Evolutionary conservation across 768 basidiomycete genomes (phyloP), one percentile per base, ranked within the genome.

Genomic region (Terana coerulea): DNA sequence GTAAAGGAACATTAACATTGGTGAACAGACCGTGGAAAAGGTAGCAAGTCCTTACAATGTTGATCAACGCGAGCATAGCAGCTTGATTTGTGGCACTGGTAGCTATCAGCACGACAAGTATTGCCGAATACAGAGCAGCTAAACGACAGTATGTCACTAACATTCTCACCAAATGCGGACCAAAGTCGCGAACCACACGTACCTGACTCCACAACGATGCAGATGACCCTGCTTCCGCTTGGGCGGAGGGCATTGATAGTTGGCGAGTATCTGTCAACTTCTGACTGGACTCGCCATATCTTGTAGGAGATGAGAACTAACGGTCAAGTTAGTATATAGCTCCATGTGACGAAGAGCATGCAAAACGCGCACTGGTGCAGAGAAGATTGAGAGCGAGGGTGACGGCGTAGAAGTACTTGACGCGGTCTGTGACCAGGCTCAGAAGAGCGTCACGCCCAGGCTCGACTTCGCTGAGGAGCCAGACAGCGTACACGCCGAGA

Each of bases 311-410:
- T 66, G 30, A 66, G 51, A 17, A 48, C 65, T 66, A 22, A 7
- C 26, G n/a, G 21, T 0, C 8, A 5, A 21, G 2, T 4, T 29
- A 45, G 6, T 8, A 24, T 31, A 24, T 19, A 14, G 19, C 24
- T 24, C 3, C 10, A 10, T 3, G 9, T 26, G 8, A 1, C 2
- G 12, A 25, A 33, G 1, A 24, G 33, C 7, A n/a, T n/a, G n/a
- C n/a, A 22, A 21, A 34, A 19, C 33, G 60, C 65, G 47, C 31
- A 67, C 65, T 14, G 17, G 65, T 64, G 48, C 65, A 67, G 10
- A 66, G 51, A 15, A 62, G 51, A 31, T 66, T 66, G 22, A 65
- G 49, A 11, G 52, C 54, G n/a, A 63, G 49, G 6, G 65, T 67
- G 24, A 59, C 50, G 17, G 57, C 57, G 44, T 63, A 61, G 53